A percentile compares a stretch with the other conserved stretches of the same genome.
These are phyloP conservation scores for Herpetomonas samuelpessoai DNA, from an alignment of 208 protist species.

Conservation along the genomic window DNA sequence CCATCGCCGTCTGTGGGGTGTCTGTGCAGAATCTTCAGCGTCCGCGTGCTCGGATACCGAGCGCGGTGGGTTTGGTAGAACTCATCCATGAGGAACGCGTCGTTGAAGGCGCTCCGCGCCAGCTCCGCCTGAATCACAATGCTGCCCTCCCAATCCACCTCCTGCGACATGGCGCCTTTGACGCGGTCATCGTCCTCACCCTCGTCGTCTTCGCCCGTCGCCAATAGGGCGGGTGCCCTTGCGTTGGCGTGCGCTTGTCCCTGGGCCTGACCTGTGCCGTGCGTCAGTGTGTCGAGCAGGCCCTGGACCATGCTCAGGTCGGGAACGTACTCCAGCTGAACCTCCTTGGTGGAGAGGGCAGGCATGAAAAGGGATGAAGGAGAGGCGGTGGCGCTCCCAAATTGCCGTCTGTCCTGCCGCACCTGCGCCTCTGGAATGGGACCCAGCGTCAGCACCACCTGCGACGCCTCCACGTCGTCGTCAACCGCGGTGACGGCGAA, in stretches of 20 bases:
- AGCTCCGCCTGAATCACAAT: slow-evolving; percentile 73
- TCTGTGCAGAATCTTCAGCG: slow-evolving; percentile 17
- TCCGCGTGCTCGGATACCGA: slow-evolving; percentile 54
- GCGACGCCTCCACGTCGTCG: slow-evolving; percentile 44
- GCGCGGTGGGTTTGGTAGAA: slow-evolving; percentile 78
- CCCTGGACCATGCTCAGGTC: slow-evolving; percentile 28
- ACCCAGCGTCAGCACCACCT: slow-evolving; percentile 60
- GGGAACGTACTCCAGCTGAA: slow-evolving; percentile 79
- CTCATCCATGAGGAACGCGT: slow-evolving; percentile 87
- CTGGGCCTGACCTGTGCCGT: background rate
- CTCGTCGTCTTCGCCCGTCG: slow-evolving; percentile 12
- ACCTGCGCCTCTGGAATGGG: slow-evolving; percentile 38
- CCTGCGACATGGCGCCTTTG: slow-evolving; percentile 14
- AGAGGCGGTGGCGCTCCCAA: slow-evolving; percentile 42
- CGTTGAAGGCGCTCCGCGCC: slow-evolving; percentile 75
- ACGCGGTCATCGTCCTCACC: slow-evolving; percentile 29
- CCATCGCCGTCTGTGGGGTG: slow-evolving; percentile 8
- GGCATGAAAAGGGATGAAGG: slow-evolving; percentile 67
- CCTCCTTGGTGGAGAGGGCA: slow-evolving; percentile 55
- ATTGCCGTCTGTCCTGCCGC: slow-evolving; percentile 25
- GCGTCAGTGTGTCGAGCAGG: background rate
- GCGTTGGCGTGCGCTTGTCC: background rate
- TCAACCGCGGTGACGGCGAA: slow-evolving; percentile 75
- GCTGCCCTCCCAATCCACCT: slow-evolving; percentile 77
- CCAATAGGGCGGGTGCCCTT: background rate